Evolutionary conservation across 2,329 filamentous ascomycete species (phyloP).

Genomic region (Penicillium sp.): DNA sequence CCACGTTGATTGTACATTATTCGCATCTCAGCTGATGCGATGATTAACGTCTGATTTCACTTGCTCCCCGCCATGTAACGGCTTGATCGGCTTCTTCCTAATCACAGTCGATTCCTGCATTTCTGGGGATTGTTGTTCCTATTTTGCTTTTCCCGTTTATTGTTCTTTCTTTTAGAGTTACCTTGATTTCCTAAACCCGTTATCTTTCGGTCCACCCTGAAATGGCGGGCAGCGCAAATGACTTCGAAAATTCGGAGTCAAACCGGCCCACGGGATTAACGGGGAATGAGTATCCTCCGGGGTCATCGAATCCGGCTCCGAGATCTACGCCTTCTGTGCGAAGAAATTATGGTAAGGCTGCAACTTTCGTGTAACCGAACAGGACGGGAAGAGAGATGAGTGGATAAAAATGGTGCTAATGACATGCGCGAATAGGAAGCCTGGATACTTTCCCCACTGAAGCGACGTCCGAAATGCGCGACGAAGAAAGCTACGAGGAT

Average conservation of each 20-base stretch:
- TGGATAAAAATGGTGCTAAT: background rate
- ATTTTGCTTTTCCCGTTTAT: background rate
- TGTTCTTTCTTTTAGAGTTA: background rate
- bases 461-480: slow-evolving; percentile 19
- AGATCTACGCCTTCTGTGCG: slow-evolving; percentile 16
- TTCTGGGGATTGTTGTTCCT: background rate
- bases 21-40: slow-evolving; percentile 18
- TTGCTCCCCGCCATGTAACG: slow-evolving; percentile 17
- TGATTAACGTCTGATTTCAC: slow-evolving; percentile 3
- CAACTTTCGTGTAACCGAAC: slow-evolving; percentile 17
- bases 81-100: background rate
- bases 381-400: background rate
- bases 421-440: slow-evolving; percentile 27
- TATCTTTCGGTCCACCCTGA: background rate
- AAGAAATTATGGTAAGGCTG: slow-evolving; percentile 33
- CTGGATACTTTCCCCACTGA: slow-evolving; percentile 27
- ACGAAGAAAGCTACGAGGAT: slow-evolving; percentile 33
- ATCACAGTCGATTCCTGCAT: background rate
- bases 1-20: slow-evolving; percentile 15
- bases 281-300: slow-evolving; percentile 7
- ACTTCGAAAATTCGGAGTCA: slow-evolving; percentile 12
- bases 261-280: slow-evolving; percentile 8
- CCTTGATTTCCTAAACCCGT: background rate
- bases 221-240: slow-evolving; percentile 20
- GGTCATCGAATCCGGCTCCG: slow-evolving; percentile 6